Conservation (phyloP, 2,329 filamentous ascomycete species). For the Ophiostoma sp. region DNA sequence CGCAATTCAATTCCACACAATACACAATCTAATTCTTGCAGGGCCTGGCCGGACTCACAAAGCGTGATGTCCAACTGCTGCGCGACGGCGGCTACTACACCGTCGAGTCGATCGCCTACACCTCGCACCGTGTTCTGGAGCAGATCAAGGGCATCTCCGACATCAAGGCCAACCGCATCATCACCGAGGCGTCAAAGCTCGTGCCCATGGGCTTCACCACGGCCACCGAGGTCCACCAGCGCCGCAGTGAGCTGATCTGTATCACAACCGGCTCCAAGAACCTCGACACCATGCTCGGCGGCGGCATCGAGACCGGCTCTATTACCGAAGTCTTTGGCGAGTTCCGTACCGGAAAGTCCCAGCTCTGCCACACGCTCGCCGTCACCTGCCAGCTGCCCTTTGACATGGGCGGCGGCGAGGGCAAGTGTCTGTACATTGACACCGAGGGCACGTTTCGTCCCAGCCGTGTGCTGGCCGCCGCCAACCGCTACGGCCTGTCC, state of each 20-base stretch:
- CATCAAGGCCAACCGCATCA: conserved; percentile 86
- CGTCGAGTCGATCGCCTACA: conserved; percentile 93
- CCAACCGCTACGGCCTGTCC: conserved; percentile 87
- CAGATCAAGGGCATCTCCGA: conserved; percentile 98
- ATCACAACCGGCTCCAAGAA: conserved; percentile 98
- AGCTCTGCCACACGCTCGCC: conserved; percentile 97
- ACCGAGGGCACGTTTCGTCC: conserved; percentile 97
- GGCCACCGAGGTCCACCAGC: conserved; percentile 96
- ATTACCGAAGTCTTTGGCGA: conserved; percentile 98
- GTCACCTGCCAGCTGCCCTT: conserved; percentile 97
- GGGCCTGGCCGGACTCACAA: conserved; percentile 86
- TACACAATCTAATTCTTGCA: conserved; percentile 35
- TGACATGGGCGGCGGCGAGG: conserved; percentile 97
- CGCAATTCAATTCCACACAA: not conserved
- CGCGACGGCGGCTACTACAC: conserved; percentile 92
- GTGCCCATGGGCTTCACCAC: conserved; percentile 99
- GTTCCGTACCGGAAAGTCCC: conserved; percentile 96
- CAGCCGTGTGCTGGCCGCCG: conserved; percentile 82
- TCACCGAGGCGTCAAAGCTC: conserved; percentile 88
- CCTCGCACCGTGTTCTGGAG: conserved; percentile 73
- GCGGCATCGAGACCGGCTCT: conserved; percentile 92
- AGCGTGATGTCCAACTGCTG: conserved; percentile 88
- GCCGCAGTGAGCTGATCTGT: conserved; percentile 92
- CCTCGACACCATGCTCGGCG: conserved; percentile 87
- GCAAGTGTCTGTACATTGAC: conserved; percentile 97